Percentiles rank a stretch among this genome's conserved stretches.
phyloP scores from a whole-genome alignment of 441 rosid genomes.

The Pelargonium hybrid region DNA sequence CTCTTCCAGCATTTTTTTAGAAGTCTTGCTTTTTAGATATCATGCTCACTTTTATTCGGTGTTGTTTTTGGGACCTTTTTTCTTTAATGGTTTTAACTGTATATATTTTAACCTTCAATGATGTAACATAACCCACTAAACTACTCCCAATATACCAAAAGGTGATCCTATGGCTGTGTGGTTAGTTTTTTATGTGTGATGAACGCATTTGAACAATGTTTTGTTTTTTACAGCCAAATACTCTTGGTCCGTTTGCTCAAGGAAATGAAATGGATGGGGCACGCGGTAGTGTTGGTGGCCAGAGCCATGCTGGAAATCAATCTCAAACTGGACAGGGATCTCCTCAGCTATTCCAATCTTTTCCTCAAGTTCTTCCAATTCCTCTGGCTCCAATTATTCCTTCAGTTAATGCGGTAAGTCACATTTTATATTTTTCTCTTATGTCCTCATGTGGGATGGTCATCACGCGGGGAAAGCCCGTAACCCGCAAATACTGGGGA shows the following conservation, averaged over 20 bases:
- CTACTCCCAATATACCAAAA: neutral
- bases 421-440: conserved; percentile 5
- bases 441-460: neutral
- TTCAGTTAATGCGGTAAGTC: conserved; percentile 46
- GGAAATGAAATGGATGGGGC: conserved; percentile 42
- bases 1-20: neutral
- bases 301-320: conserved; percentile 43
- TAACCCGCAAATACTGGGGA: no score
- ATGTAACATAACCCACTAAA: neutral
- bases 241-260: conserved; percentile 38
- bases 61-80: neutral
- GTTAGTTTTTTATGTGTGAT: neutral
- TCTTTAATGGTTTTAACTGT: neutral
- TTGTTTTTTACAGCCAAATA: conserved; percentile 37
- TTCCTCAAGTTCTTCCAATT: conserved; percentile 57
- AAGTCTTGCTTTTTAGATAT: neutral
- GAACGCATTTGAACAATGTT: neutral
- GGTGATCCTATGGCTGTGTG: neutral
- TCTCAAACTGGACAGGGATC: conserved; percentile 42
- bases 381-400: conserved; percentile 61
- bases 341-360: conserved; percentile 43
- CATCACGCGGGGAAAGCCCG: no score
- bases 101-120: neutral
- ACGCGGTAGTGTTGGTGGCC: conserved; percentile 31
- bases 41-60: neutral